Base-by-base conservation (phyloP, 2,329 filamentous ascomycete genomes). In the Penicillium sp. region DNA sequence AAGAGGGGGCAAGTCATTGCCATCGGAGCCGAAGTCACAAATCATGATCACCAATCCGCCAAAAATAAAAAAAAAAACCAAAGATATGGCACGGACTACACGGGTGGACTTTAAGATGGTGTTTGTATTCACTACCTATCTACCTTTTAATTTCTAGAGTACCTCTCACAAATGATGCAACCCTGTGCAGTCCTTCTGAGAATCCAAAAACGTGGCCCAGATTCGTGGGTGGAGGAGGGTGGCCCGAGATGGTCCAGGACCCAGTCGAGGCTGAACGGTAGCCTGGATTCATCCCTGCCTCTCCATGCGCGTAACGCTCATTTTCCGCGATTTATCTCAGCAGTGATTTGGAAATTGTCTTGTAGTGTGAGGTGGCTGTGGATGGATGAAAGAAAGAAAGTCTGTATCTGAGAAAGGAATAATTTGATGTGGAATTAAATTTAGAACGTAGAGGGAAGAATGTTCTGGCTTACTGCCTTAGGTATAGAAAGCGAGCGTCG, bases 201-300 rank as follows among this genome's bases (percentile, higher is more conserved):
- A 45, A 16, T 42, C 42, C 7, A 56, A 62, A 64, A 66, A 66
- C 64, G 62, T 64, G 64, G 57, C 54, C 52, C 59, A 64, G 59
- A 66, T 64, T 55, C 54, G 57, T 63, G 60, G 54, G 30, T 60
- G 38, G 48, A 28, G 22, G 55, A 35, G 43, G 43, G 14, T 26
- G 25, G 43, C 25, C 43, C 43, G 40, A 52, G 51, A 54, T 26
- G 35, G 35, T 26, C 52, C 61, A 57, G 33, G 49, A 52, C 55
- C 52, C 46, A 35, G 55, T 62, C 62, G 62, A 60, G 65, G 62
- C 65, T 66, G 62, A 65, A 62, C 25, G n/a, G 16, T 38, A 52
- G 58, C 19, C 52, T 57, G 57, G 54, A 61, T 51, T 35, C 53
- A 66, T 66, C 60, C 64, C 40, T 61, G 64, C 42, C 55, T 35